Evolutionary conservation across 371 early-diverging fungal species (phyloP), one percentile per base, ranked within the genome.

Genomic region (Apophysomyces sp.): DNA sequence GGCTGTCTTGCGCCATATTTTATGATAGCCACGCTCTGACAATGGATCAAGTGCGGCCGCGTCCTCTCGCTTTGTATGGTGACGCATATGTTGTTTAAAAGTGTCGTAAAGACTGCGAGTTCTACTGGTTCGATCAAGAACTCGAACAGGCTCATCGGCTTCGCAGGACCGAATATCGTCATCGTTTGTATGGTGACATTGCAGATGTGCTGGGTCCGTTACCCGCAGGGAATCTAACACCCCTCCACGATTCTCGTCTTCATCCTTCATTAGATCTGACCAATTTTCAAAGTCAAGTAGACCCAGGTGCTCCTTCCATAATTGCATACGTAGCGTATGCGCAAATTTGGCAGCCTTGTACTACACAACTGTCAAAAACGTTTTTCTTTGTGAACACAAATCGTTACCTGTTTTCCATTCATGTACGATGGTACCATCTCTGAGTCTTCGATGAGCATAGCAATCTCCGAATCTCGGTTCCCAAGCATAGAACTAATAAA

Each of bases 301-400:
- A 6, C 96, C 96, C 11, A 92, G 65, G 67, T 95, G 96, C 65
- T 96, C 96, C 57, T 88, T 88, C 77, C 93, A 93, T n/a, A 96
- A 67, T 37, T 85, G 84, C 63, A 85, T 82, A 0, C 96, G 85
- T 53, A 95, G 71, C 7, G 86, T 82, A 63, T 88, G 88, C 0
- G 92, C 94, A 65, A 93, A 88, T 49, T 83, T 81, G 31, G 87
- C 80, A 4, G 89, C 94, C 67, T 89, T 68, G 69, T 86, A 89
- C 84, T 85, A 73, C 57, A 7, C 13, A 27, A 7, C 21, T 5
- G 39, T 54, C 15, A 49, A 15, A 27, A 13, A 15, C 24, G 9
- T n/a, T 3, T n/a, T 6, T 28, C 6, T 4, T 12, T 12, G n/a
- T n/a, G n/a, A 34, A 28, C 26, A 8, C 34, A 11, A 27, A 24